These are phyloP conservation scores for Castanea sativa DNA, from an alignment of 306 rosid species.

Conservation along the genomic window DNA sequence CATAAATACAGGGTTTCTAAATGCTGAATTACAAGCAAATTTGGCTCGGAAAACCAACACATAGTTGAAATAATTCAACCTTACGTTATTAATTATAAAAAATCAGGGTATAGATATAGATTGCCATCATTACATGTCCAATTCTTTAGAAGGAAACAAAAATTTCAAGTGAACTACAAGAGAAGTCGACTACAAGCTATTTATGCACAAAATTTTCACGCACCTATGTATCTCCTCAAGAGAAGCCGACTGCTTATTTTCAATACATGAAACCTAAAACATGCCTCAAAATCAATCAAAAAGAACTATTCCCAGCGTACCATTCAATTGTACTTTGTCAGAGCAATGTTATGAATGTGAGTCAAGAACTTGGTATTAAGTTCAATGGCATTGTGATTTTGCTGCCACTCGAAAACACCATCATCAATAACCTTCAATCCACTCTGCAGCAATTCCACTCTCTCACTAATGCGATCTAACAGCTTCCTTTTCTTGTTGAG, in stretches of 20 bases:
- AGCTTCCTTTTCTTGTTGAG: slow-evolving; percentile 69
- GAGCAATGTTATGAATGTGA: slow-evolving; percentile 22
- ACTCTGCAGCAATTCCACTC: slow-evolving; percentile 67
- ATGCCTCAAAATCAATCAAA: background rate
- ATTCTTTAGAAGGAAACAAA: too few relatives aligned
- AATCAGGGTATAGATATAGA: too few relatives aligned
- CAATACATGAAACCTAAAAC: background rate
- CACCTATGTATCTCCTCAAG: background rate
- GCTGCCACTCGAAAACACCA: slow-evolving; percentile 70
- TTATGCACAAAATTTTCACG: background rate
- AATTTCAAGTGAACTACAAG: background rate
- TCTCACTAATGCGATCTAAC: slow-evolving; percentile 62
- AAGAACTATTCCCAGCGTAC: too few relatives aligned
- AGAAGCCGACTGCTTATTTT: background rate
- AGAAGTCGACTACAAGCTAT: background rate
- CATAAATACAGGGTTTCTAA: too few relatives aligned
- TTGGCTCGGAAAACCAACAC: too few relatives aligned
- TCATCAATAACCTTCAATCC: slow-evolving; percentile 71
- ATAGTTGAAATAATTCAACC: too few relatives aligned
- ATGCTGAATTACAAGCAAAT: too few relatives aligned
- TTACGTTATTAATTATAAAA: too few relatives aligned
- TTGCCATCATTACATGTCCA: too few relatives aligned
- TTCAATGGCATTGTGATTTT: slow-evolving; percentile 44
- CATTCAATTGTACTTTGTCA: background rate
- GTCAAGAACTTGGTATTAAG: slow-evolving; percentile 46